Base-by-base conservation (phyloP, 371 early-diverging fungal genomes). In the Lichtheimia hyalospora region DNA sequence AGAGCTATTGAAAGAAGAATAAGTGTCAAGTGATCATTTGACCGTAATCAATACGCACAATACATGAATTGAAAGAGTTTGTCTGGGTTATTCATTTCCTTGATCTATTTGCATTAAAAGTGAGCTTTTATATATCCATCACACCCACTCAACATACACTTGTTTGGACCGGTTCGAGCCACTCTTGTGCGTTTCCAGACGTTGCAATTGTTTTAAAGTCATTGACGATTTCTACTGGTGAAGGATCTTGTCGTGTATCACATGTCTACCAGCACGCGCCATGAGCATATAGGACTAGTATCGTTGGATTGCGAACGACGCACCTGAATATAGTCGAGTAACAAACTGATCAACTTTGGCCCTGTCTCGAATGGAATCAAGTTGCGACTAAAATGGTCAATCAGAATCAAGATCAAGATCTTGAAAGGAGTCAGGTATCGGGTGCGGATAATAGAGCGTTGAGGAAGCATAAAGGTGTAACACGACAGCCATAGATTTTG, bases 351-450 rank as follows among this genome's bases (percentile, higher is more conserved):
- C 43, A 57, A 27, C 27, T 52, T 49, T 21, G 62, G 62, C n/a
- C 44, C 43, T 16, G 56, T 49, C n/a, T 51, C 53, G 16, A 49
- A 21, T 24, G 60, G 50, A 13, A 67, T n/a, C 41, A 54, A 42
- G 44, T 62, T 48, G 14, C 43, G 56, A 51, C 62, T 58, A 28
- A 67, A 52, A 7, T 49, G 49, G 21, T 62, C 23, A 40, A 67
- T 54, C n/a, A 67, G 49, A 12, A 54, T 49, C 14, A 62, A 46
- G 14, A 67, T 41, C 7, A 67, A 49, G 40, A 67, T 55, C 43
- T 67, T 67, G 53, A 62, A 67, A 13, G 67, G 67, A 6, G 67
- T 67, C 21, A 67, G 34, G 55, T 52, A 62, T 23, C 25, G 20
- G 5, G 61, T 60, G 13, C 66, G 61, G 49, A 60, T 52, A 24